Evolutionary conservation across 371 early-diverging fungal species (phyloP).

Genomic region (Mortierella sp.): DNA sequence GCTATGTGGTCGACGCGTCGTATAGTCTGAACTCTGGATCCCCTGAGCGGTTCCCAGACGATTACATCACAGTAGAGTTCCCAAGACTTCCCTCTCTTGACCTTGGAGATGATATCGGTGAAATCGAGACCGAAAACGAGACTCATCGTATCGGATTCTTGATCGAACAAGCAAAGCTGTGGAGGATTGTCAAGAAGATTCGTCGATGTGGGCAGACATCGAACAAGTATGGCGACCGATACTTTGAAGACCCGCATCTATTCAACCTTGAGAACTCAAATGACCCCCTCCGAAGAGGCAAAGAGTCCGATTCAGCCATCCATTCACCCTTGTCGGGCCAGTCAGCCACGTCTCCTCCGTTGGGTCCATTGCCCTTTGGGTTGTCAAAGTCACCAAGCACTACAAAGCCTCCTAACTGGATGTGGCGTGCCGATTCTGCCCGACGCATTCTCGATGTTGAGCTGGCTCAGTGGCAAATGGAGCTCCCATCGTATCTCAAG

Average conservation of each 20-base stretch:
- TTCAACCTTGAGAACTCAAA: slow-evolving; percentile 11
- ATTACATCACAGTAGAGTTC: slow-evolving; percentile 43
- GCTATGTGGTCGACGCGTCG: slow-evolving; percentile 49
- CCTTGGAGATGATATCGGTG: slow-evolving; percentile 42
- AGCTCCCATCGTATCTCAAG: slow-evolving; percentile 37
- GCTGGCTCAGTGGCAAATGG: slow-evolving; percentile 51
- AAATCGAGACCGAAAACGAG: slow-evolving; percentile 45
- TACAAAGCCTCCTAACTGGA: slow-evolving; percentile 46
- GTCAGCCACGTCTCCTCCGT: neutral
- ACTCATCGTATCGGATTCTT: slow-evolving; percentile 43
- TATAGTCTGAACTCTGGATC: slow-evolving; percentile 46
- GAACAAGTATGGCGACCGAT: slow-evolving; percentile 26
- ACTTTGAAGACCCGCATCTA: slow-evolving; percentile 28
- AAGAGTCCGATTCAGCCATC: too few relatives aligned
- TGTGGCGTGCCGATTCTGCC: slow-evolving; percentile 50
- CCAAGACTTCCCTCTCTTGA: slow-evolving; percentile 35
- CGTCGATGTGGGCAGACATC: slow-evolving; percentile 52
- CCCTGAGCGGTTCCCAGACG: slow-evolving; percentile 47
- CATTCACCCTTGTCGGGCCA: slow-evolving; percentile 1
- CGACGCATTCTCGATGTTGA: slow-evolving; percentile 48
- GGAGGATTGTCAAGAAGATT: slow-evolving; percentile 53
- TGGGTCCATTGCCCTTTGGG: neutral
- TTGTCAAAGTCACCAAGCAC: too few relatives aligned
- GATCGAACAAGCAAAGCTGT: slow-evolving; percentile 50
- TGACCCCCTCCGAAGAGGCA: too few relatives aligned